Evolutionary conservation across 148 eudicot species (phyloP).

Genomic region (Chenopodium album): DNA sequence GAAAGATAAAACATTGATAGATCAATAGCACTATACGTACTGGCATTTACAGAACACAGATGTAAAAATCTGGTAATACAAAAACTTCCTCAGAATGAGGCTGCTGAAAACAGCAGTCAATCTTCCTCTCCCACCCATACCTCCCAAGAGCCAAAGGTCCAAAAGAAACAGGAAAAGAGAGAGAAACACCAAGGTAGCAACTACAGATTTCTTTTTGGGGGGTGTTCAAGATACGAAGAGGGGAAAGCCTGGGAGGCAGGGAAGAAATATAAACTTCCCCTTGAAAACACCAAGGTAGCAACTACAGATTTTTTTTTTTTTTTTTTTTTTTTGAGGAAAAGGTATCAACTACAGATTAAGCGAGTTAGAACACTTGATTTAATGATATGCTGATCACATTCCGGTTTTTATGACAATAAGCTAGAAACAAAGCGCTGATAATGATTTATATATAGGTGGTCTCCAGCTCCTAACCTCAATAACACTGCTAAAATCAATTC

Average conservation of each 20-base stretch:
- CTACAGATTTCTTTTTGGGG: no score
- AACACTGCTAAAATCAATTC: no score
- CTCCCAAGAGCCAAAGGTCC: neutral
- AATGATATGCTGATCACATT: neutral
- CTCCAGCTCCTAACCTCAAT: neutral
- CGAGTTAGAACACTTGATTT: no score
- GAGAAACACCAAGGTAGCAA: neutral
- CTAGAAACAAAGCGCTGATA: neutral
- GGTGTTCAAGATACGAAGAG: neutral
- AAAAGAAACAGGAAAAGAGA: neutral
- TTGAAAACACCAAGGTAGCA: neutral
- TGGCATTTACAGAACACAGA: no score
- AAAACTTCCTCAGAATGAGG: neutral
- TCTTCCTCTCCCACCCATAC: neutral
- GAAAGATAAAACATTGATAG: no score
- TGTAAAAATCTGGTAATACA: no score
- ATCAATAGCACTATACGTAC: no score
- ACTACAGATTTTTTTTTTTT: no score
- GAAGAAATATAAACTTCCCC: neutral
- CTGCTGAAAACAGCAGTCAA: neutral
- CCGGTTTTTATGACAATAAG: neutral
- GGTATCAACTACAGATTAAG: no score
- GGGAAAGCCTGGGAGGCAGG: neutral
- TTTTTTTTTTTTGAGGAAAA: no score
- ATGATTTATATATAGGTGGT: neutral